Conservation (phyloP, 108 stramenopile species). For the Skeletonema marinoi region DNA sequence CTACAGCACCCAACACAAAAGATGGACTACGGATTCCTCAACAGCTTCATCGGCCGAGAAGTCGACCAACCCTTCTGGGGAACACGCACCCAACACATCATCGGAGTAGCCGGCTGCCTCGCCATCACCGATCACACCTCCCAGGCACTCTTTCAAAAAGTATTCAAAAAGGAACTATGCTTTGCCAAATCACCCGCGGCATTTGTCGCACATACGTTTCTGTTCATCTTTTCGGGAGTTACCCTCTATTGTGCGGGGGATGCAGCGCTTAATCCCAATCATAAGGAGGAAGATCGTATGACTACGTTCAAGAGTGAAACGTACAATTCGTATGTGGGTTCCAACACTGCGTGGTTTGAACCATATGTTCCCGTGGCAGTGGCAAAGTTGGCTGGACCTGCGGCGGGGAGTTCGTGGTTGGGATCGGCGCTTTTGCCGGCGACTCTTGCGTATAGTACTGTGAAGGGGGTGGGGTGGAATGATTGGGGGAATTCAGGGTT, state of each 20-base stretch:
- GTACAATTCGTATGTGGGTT: constrained; percentile 51
- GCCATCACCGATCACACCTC: constrained; percentile 56
- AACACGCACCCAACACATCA: constrained; percentile 63
- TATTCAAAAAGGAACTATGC: constrained; percentile 26
- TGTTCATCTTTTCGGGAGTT: constrained; percentile 65
- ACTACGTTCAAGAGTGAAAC: constrained; percentile 30
- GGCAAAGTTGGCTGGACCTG: constrained; percentile 49
- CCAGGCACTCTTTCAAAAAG: neutral
- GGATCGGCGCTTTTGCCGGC: constrained; percentile 55
- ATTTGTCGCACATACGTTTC: constrained; percentile 63
- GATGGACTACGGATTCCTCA: constrained; percentile 67
- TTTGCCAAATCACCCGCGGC: constrained; percentile 59
- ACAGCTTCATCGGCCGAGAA: constrained; percentile 50
- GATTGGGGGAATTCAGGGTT: constrained; percentile 69
- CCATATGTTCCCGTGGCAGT: constrained; percentile 53
- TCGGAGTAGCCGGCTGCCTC: constrained; percentile 58
- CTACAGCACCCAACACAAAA: constrained; percentile 10
- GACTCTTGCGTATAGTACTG: constrained; percentile 56
- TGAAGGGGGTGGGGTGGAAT: constrained; percentile 65
- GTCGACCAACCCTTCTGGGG: constrained; percentile 55
- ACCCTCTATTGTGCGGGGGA: constrained; percentile 51
- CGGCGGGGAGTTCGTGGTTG: constrained; percentile 38
- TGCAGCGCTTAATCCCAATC: constrained; percentile 53
- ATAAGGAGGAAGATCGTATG: constrained; percentile 41
- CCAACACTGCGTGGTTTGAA: constrained; percentile 59